Evolutionary conservation across 2,329 filamentous ascomycete species (phyloP).

Genomic region (Cryphonectria parasitica): DNA sequence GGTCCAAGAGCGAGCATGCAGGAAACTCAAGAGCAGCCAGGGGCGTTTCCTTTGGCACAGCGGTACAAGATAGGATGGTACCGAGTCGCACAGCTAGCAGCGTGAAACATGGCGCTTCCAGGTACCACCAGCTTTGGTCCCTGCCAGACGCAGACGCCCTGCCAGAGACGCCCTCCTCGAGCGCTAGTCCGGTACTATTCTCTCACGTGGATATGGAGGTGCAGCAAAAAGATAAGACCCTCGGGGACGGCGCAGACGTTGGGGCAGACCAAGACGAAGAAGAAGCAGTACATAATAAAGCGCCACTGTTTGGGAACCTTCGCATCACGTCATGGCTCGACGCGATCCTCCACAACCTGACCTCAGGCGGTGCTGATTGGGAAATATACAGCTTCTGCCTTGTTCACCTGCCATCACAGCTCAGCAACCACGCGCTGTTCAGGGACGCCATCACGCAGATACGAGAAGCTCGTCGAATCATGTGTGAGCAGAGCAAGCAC

Average conservation of each 20-base stretch:
- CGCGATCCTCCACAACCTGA: constrained; percentile 72
- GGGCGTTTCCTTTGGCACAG: constrained; percentile 53
- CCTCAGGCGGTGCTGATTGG: constrained; percentile 75
- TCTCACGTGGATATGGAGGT: constrained; percentile 39
- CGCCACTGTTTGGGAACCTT: constrained; percentile 49
- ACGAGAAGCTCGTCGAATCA: constrained; percentile 70
- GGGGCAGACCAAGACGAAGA: constrained; percentile 29
- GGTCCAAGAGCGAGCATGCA: constrained; percentile 51
- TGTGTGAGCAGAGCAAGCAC: constrained; percentile 82
- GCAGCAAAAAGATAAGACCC: constrained; percentile 24
- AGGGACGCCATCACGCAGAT: constrained; percentile 73
- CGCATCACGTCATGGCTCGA: constrained; percentile 76
- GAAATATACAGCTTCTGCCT: constrained; percentile 91
- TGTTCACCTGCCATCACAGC: constrained; percentile 81
- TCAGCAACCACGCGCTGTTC: constrained; percentile 90
- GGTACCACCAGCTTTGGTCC: constrained; percentile 60
- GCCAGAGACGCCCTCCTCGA: constrained; percentile 50
- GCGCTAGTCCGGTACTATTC: constrained; percentile 56
- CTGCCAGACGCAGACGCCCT: constrained; percentile 60
- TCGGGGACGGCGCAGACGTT: constrained; percentile 29
- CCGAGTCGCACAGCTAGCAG: constrained; percentile 49
- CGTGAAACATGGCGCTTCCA: constrained; percentile 38
- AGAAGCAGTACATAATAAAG: constrained; percentile 22
- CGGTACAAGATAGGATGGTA: constrained; percentile 48
- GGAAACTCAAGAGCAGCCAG: constrained; percentile 48